Conservation (phyloP, 768 basidiomycete genomes). For the Agaricus subrufescens region DNA sequence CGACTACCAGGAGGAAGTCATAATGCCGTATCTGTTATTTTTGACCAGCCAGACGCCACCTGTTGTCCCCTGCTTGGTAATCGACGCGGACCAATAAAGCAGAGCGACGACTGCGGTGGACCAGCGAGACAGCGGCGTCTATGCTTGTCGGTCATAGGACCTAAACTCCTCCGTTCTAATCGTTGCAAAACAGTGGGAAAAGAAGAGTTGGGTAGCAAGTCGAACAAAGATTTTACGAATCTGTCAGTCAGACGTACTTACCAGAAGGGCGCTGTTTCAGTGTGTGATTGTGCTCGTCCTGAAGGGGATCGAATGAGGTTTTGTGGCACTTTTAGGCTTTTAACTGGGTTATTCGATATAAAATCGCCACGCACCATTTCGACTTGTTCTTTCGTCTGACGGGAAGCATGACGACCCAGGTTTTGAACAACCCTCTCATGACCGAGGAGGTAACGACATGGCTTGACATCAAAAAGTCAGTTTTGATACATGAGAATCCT, state of each 20-base stretch:
- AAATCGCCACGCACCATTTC: not conserved
- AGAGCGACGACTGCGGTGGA: not conserved
- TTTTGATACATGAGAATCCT: not conserved
- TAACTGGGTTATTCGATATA: not conserved
- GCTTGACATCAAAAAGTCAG: not conserved
- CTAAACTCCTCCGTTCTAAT: not conserved
- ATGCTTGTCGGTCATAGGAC: not conserved
- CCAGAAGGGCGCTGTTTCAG: not conserved
- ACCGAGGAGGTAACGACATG: not conserved
- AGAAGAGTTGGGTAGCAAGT: not conserved
- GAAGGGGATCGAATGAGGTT: not conserved
- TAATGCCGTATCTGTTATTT: no score
- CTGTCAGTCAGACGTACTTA: conserved; percentile 1
- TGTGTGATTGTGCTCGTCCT: not conserved
- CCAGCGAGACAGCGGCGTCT: no score
- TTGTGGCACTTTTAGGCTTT: conserved; percentile 4
- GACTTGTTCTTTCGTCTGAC: no score
- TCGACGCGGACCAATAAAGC: not conserved
- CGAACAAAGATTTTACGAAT: conserved; percentile 1
- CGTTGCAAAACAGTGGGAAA: not conserved
- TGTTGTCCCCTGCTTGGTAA: no score
- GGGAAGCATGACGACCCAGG: no score
- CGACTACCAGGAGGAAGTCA: no score
- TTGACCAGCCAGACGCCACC: no score
- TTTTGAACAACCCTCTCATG: not conserved